These are phyloP conservation scores for Backusella parvicylindrica DNA, from an alignment of 192 early-diverging fungal genomes.

Conservation along the genomic window DNA sequence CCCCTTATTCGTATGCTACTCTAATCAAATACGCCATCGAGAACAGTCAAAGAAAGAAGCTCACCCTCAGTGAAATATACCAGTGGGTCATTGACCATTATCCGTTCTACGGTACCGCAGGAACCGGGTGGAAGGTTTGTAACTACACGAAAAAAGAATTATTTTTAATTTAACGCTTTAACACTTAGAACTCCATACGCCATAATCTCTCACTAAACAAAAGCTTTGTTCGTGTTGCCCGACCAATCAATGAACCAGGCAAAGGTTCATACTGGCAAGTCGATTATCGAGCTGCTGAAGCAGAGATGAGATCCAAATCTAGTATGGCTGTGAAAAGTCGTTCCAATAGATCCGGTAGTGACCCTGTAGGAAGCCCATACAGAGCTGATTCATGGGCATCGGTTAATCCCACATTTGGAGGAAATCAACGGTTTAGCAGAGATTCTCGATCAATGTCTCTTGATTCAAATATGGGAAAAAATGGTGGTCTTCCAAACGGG, in stretches of 20 bases:
- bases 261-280: slow-evolving; percentile 85
- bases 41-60: slow-evolving; percentile 49
- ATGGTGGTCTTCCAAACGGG: neutral
- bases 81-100: slow-evolving; percentile 68
- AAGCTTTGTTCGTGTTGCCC: slow-evolving; percentile 69
- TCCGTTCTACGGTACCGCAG: slow-evolving; percentile 70
- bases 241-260: slow-evolving; percentile 79
- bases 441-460: slow-evolving; percentile 7
- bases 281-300: slow-evolving; percentile 47
- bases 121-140: slow-evolving; percentile 52
- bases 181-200: slow-evolving; percentile 79
- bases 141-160: neutral
- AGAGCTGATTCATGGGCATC: slow-evolving; percentile 4
- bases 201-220: slow-evolving; percentile 84
- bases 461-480: neutral
- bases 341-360: slow-evolving; percentile 1
- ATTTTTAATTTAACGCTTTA: neutral
- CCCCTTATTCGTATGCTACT: slow-evolving; percentile 76
- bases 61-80: slow-evolving; percentile 83
- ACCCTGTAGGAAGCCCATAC: slow-evolving; percentile 1
- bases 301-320: slow-evolving; percentile 17
- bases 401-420: neutral
- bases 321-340: neutral
- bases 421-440: neutral
- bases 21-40: slow-evolving; percentile 78